Conservation (phyloP, 345 rosid species). For the Brassica cretica region DNA sequence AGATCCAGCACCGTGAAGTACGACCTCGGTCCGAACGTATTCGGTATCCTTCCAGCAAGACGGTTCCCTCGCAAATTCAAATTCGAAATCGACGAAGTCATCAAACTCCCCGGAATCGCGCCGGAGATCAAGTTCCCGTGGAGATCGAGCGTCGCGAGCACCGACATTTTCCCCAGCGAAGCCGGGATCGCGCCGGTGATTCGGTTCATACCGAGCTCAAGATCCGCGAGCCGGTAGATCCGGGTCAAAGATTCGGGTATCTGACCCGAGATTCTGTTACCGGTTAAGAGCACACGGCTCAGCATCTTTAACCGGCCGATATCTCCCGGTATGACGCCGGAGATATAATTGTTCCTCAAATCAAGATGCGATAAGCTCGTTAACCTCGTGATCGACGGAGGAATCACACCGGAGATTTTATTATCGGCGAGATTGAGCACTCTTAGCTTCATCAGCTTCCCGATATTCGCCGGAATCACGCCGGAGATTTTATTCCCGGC, state of each 20-base stretch:
- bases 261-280: slow-evolving; percentile 64
- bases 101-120: slow-evolving; percentile 52
- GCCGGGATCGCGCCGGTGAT: slow-evolving; percentile 56
- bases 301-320: slow-evolving; percentile 68
- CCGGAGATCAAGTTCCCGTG: slow-evolving; percentile 66
- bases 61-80: slow-evolving; percentile 63
- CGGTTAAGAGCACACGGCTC: slow-evolving; percentile 60
- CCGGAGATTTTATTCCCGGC: slow-evolving; percentile 74
- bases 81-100: slow-evolving; percentile 69
- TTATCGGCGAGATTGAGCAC: slow-evolving; percentile 82
- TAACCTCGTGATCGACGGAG: slow-evolving; percentile 54
- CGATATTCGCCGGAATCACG: slow-evolving; percentile 56
- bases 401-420: slow-evolving; percentile 55
- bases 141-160: slow-evolving; percentile 67
- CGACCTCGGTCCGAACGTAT: slow-evolving; percentile 63
- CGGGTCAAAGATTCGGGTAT: slow-evolving; percentile 61
- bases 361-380: slow-evolving; percentile 65
- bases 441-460: slow-evolving; percentile 51
- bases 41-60: slow-evolving; percentile 65
- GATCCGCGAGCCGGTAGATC: slow-evolving; percentile 69
- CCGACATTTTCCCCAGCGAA: slow-evolving; percentile 62
- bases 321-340: slow-evolving; percentile 60
- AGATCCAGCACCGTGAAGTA: slow-evolving; percentile 78
- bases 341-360: slow-evolving; percentile 57
- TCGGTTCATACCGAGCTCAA: slow-evolving; percentile 62